phyloP scores from a whole-genome alignment of 352 stramenopile species.

The Pythium aphanidermatum region DNA sequence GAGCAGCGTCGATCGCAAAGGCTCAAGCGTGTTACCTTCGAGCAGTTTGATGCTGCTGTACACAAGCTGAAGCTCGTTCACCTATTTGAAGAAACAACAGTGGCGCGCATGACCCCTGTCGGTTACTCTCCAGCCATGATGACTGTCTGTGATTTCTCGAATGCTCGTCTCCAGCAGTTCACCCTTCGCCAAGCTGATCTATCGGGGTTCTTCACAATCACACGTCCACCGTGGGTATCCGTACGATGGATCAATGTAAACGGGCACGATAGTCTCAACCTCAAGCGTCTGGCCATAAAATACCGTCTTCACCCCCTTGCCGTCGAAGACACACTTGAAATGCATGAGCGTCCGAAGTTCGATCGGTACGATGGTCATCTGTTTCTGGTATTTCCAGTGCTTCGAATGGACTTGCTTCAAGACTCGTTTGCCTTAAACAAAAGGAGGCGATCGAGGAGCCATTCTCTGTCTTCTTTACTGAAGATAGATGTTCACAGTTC shows the following conservation, averaged over 20 bases:
- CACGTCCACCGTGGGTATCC: slow-evolving; percentile 70
- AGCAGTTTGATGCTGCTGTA: slow-evolving; percentile 75
- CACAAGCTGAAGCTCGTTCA: slow-evolving; percentile 86
- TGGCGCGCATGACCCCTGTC: slow-evolving; percentile 44
- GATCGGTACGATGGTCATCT: slow-evolving; percentile 81
- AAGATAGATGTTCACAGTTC: slow-evolving; percentile 26
- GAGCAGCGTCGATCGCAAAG: slow-evolving; percentile 51
- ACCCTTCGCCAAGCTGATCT: slow-evolving; percentile 38
- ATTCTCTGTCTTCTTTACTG: slow-evolving; percentile 34
- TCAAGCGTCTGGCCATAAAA: slow-evolving; percentile 86
- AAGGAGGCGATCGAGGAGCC: slow-evolving; percentile 33
- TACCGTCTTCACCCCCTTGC: slow-evolving; percentile 80
- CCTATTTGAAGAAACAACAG: slow-evolving; percentile 69
- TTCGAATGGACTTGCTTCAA: slow-evolving; percentile 59
- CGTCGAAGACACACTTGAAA: slow-evolving; percentile 83
- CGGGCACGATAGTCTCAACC: slow-evolving; percentile 68
- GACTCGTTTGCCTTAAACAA: slow-evolving; percentile 25
- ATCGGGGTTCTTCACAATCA: slow-evolving; percentile 68
- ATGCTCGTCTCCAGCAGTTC: slow-evolving; percentile 64
- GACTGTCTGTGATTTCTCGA: slow-evolving; percentile 77
- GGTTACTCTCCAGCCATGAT: slow-evolving; percentile 53
- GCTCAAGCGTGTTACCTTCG: slow-evolving; percentile 43
- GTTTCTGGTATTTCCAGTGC: slow-evolving; percentile 78
- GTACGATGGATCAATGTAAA: slow-evolving; percentile 87
- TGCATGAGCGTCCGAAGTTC: slow-evolving; percentile 83